Conservation (phyloP, 495 filamentous ascomycete genomes). For the Lasiosphaeriaceae sp. region DNA sequence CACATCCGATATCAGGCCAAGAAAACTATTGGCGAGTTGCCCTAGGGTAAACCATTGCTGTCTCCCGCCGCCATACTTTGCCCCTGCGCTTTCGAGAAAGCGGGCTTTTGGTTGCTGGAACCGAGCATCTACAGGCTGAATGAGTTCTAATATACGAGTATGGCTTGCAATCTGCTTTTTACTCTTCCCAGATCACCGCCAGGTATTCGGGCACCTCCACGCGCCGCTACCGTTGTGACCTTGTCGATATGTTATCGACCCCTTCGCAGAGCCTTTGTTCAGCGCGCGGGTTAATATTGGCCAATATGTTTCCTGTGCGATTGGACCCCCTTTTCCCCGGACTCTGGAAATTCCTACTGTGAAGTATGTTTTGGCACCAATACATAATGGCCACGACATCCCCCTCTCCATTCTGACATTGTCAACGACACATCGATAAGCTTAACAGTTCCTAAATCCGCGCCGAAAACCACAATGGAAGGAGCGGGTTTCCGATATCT, state of each 20-base stretch:
- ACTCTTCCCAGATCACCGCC: slow-evolving; percentile 16
- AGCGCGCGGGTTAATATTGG: slow-evolving; percentile 4
- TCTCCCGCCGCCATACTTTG: background rate
- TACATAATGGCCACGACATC: background rate
- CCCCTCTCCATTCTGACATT: background rate
- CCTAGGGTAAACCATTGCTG: too few species aligned
- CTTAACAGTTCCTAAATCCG: background rate
- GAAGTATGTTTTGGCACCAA: background rate
- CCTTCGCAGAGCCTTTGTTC: background rate
- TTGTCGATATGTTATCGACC: background rate
- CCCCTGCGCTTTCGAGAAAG: background rate
- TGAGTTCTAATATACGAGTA: slow-evolving; percentile 22
- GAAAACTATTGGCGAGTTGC: too few species aligned
- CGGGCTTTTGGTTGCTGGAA: slow-evolving; percentile 21
- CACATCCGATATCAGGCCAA: slow-evolving; percentile 11
- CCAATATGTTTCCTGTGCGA: background rate
- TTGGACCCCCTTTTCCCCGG: background rate
- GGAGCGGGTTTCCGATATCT: slow-evolving; percentile 13
- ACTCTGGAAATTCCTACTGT: background rate
- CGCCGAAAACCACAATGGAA: slow-evolving; percentile 14
- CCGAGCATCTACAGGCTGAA: slow-evolving; percentile 25
- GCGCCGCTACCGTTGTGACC: slow-evolving; percentile 1
- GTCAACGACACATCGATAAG: slow-evolving; percentile 3
- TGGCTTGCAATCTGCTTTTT: slow-evolving; percentile 19
- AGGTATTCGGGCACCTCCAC: slow-evolving; percentile 21